Evolutionary conservation across 2,329 filamentous ascomycete species (phyloP).

Genomic region (Pseudogymnoascus sp.): DNA sequence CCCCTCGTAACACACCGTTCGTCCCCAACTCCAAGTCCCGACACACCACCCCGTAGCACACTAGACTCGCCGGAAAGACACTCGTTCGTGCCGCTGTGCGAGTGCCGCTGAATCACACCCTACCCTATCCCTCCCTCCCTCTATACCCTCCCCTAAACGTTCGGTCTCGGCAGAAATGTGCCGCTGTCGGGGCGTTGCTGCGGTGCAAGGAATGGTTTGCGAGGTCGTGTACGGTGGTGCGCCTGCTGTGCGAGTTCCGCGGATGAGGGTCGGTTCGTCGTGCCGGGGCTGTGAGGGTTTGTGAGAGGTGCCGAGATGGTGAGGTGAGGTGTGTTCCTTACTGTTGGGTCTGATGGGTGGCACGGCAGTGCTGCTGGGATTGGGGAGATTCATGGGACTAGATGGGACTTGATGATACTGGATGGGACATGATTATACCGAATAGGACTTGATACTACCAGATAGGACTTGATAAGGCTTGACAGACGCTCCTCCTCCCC

Average conservation of each 20-base stretch:
- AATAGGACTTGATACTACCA: background rate
- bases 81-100: background rate
- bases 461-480: background rate
- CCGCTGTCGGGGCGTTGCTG: background rate
- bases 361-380: background rate
- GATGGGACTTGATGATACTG: background rate
- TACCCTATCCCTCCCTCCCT: background rate
- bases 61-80: background rate
- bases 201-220: background rate
- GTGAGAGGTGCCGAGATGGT: background rate
- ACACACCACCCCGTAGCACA: background rate
- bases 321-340: background rate
- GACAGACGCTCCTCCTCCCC: background rate
- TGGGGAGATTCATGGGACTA: background rate
- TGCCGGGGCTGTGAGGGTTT: background rate
- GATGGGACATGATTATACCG: background rate
- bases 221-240: background rate
- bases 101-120: background rate
- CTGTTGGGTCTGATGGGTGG: background rate
- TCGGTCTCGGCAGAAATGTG: background rate
- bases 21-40: background rate
- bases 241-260: background rate
- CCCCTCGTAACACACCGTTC: background rate
- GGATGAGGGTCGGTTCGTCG: background rate
- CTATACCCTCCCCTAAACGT: background rate